Evolutionary conservation across 176 grass and related monocot genomes (phyloP), one percentile per base, ranked within the genome.

Genomic region (Elymus sibiricus): DNA sequence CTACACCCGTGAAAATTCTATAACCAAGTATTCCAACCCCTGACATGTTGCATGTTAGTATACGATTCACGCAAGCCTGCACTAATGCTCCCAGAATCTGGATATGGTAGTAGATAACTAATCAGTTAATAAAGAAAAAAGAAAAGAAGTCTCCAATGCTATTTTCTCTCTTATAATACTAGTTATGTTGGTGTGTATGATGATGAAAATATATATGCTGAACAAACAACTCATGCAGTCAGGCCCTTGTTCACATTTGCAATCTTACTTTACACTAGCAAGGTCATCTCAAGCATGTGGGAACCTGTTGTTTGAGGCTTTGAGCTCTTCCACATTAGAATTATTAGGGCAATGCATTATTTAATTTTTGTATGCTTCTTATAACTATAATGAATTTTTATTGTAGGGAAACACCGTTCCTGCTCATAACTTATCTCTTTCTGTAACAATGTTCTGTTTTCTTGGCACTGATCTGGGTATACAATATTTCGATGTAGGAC

Each of bases 401-500:
- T 58, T 21, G 24, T 76, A 14, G 2, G 39, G 29, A 44, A 75
- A 16, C 25, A 16, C 15, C 2, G 8, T 53, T 89, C 40, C 28
- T 71, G 32, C 40, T 64, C 66, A 40, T 31, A 64, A 28, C 2
- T 11, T 73, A 51, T 64, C 58, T 79, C 22, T 73, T 65, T 73
- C 24, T 73, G 56, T 27, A 61, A 37, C 26, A 53, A 70, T 64
- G 16, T 76, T 81, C 42, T 88, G 78, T 65, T 81, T 79, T 91
- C 46, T 77, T 24, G 37, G 6, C n/a, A 56, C 29, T 82, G 17
- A 76, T 79, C 17, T 49, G 3, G 74, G 12, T 82, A 4, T 73
- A 73, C 17, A 24, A 63, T 4, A 83, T 78, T 88, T 88, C 40
- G 13, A 15, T 94, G 71, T 85, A 98, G 95, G 93, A 88, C n/a